Conservation (phyloP, 1,284 basidiomycete genomes). For the Rhodotorula sp. region DNA sequence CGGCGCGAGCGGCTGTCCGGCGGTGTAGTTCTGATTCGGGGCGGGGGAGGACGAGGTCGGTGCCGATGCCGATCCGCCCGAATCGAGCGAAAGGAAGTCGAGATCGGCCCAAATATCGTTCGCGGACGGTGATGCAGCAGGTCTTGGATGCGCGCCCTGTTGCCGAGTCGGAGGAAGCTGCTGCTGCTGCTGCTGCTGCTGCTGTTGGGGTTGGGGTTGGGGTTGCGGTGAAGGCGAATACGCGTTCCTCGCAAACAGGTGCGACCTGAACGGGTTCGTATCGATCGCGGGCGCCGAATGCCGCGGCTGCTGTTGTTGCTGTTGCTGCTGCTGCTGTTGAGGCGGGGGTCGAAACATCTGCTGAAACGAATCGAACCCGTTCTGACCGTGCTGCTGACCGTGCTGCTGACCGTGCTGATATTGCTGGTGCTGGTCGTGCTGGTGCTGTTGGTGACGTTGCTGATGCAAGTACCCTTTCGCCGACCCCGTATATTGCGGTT, state of each 20-base stretch:
- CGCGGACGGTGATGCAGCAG: not conserved
- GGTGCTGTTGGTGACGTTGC: slow-evolving; percentile 10
- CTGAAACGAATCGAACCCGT: slow-evolving; percentile 18
- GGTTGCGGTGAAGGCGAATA: slow-evolving; percentile 8
- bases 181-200: not conserved
- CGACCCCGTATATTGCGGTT: slow-evolving; percentile 31
- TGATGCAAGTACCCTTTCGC: slow-evolving; percentile 31
- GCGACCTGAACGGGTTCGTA: slow-evolving; percentile 7
- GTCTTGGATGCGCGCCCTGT: not conserved
- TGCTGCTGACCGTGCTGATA: not conserved
- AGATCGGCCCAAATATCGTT: slow-evolving; percentile 36
- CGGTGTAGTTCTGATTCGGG: not conserved
- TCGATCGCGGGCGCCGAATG: slow-evolving; percentile 1
- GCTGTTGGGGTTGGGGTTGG: not conserved
- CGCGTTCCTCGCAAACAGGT: not conserved
- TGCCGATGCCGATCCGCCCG: not conserved
- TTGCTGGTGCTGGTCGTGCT: slow-evolving; percentile 7
- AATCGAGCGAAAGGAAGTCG: slow-evolving; percentile 11
- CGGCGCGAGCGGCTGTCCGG: not conserved
- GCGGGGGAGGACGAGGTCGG: not conserved
- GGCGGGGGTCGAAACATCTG: slow-evolving; percentile 30
- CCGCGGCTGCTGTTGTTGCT: not conserved
- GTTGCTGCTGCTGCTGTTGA: not conserved
- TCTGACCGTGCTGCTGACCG: slow-evolving; percentile 3
- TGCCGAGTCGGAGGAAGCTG: not conserved